A percentile compares a stretch with the other conserved stretches of the same genome.
phyloP scores from a whole-genome alignment of 2,329 filamentous ascomycete genomes.

The Fusarium armeniacum region DNA sequence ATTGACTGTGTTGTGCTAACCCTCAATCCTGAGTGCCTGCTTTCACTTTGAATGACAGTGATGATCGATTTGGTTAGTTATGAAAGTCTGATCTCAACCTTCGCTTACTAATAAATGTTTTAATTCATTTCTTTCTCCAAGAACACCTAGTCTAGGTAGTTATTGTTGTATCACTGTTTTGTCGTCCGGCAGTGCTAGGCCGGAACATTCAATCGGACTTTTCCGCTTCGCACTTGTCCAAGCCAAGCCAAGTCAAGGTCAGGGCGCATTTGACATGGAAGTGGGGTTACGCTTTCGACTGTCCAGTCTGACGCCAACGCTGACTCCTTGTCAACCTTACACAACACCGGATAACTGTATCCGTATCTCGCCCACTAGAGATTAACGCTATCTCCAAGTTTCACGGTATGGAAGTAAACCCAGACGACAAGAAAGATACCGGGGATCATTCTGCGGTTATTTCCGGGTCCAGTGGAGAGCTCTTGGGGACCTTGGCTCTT shows the following conservation, averaged over 20 bases:
- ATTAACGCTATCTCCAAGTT: neutral
- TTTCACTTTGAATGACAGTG: neutral
- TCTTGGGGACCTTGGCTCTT: conserved; percentile 2
- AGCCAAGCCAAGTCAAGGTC: too few species aligned
- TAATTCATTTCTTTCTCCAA: too few species aligned
- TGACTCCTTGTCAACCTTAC: conserved; percentile 9
- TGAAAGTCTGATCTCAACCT: too few species aligned
- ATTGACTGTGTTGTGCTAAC: neutral
- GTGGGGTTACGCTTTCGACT: neutral
- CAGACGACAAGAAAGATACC: neutral
- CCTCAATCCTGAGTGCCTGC: neutral
- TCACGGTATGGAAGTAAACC: neutral
- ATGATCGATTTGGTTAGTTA: neutral
- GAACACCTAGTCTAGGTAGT: too few species aligned
- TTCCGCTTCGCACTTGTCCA: too few species aligned
- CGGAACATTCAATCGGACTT: neutral
- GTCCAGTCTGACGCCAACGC: neutral
- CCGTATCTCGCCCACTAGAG: neutral
- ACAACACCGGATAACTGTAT: conserved; percentile 14
- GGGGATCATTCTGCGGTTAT: neutral
- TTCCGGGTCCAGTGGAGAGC: conserved; percentile 1
- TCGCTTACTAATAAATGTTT: too few species aligned
- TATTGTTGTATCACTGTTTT: too few species aligned
- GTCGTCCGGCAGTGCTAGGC: neutral
- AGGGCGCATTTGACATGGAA: conserved; percentile 1